A percentile compares a stretch with the other conserved stretches of the same genome.
Conservation (phyloP, 805 yeast genomes). For the Sugiyamaella marilandica region DNA sequence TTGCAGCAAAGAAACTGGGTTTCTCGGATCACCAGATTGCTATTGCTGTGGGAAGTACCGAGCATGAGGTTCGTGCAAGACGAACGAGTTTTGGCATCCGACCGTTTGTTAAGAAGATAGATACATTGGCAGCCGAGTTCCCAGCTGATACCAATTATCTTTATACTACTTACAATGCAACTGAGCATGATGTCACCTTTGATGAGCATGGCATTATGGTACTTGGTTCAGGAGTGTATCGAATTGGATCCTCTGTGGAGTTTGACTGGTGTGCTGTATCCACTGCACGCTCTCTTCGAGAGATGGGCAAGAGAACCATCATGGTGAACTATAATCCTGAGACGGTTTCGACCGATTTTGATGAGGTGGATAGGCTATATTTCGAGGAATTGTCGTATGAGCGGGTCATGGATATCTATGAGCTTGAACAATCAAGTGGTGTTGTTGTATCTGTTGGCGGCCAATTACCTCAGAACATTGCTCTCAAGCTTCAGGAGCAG, state of each 20-base stretch:
- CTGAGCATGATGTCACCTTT: constrained; percentile 75
- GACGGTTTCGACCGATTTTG: constrained; percentile 96
- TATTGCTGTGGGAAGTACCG: constrained; percentile 62
- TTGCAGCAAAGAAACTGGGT: constrained; percentile 86
- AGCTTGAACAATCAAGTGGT: constrained; percentile 82
- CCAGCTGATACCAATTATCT: constrained; percentile 95
- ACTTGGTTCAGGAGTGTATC: constrained; percentile 97
- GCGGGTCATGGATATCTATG: constrained; percentile 96
- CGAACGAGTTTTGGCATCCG: constrained; percentile 75
- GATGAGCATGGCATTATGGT: constrained; percentile 91
- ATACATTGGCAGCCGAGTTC: constrained; percentile 97
- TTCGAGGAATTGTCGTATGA: constrained; percentile 93
- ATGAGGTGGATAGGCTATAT: constrained; percentile 95
- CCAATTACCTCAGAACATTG: constrained; percentile 96
- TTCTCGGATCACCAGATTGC: constrained; percentile 95
- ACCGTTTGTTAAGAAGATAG: constrained; percentile 95
- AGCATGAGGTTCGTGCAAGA: constrained; percentile 73
- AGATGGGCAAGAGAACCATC: constrained; percentile 79
- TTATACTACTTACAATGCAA: constrained; percentile 93
- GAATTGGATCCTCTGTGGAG: constrained; percentile 97
- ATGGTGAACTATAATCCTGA: constrained; percentile 99
- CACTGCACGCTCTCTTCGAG: constrained; percentile 90
- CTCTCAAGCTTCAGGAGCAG: constrained; percentile 66
- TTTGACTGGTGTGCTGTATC: constrained; percentile 99
- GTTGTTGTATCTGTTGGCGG: constrained; percentile 97